A percentile compares a stretch with the other conserved stretches of the same genome.
These are phyloP conservation scores for Amanita molliuscula DNA, from an alignment of 768 basidiomycete genomes.

Conservation along the genomic window DNA sequence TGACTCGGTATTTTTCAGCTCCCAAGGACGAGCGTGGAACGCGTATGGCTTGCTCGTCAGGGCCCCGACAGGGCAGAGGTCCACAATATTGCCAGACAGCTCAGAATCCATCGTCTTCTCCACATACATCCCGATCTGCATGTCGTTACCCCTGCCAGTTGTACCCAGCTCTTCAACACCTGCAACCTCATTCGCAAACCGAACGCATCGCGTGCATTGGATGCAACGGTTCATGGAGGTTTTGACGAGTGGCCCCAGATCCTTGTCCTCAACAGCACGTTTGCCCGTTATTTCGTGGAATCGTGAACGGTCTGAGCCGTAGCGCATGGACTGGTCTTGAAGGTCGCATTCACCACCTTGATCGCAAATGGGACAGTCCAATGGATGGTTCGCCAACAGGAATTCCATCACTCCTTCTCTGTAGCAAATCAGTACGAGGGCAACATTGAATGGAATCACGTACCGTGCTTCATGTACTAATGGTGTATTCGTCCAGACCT, in stretches of 20 bases:
- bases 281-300: constrained; percentile 99
- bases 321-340: constrained; percentile 99
- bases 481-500: constrained; percentile 90
- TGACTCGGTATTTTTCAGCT: constrained; percentile 96
- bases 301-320: constrained; percentile 92
- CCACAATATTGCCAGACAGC: constrained; percentile 93
- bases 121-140: constrained; percentile 98
- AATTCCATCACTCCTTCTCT: constrained; percentile 99
- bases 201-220: constrained; percentile 97
- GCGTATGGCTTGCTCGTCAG: constrained; percentile 98
- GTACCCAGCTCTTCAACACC: constrained; percentile 97
- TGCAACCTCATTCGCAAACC: constrained; percentile 98
- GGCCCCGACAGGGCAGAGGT: constrained; percentile 97
- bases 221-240: constrained; percentile 99
- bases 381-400: constrained; percentile 91
- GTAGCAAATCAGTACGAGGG: constrained; percentile 9
- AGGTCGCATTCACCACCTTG: constrained; percentile 99
- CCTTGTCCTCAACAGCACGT: constrained; percentile 97
- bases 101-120: constrained; percentile 98
- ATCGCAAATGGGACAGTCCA: constrained; percentile 98
- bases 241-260: constrained; percentile 95
- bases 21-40: constrained; percentile 96
- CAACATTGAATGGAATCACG: not conserved
- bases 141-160: constrained; percentile 93
- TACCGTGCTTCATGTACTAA: constrained; percentile 83